Conservation (phyloP, 2,329 filamentous ascomycete species). For the Exophiala alcalophila region DNA sequence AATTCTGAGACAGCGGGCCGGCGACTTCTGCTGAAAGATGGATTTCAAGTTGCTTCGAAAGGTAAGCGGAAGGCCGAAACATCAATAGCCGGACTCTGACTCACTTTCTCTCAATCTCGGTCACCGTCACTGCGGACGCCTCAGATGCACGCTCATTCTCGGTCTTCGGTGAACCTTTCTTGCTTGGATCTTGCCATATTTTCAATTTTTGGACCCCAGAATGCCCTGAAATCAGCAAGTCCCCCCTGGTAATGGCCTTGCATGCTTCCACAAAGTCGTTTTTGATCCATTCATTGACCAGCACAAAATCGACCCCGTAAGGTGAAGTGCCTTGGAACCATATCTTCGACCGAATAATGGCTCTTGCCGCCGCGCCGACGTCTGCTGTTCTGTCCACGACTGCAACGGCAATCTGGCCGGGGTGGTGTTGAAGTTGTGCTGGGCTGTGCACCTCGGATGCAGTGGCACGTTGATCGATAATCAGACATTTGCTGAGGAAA, state of each 20-base stretch:
- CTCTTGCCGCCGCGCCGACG: not conserved
- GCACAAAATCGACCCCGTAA: not conserved
- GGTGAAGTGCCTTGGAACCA: constrained; percentile 1
- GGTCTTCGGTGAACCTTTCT: too few species aligned
- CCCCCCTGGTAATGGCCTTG: too few species aligned
- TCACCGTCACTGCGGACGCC: too few species aligned
- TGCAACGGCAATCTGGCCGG: not conserved
- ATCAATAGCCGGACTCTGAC: too few species aligned
- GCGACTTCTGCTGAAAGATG: not conserved
- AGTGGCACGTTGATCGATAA: too few species aligned
- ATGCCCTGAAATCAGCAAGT: not conserved
- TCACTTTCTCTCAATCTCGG: too few species aligned
- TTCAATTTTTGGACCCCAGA: not conserved
- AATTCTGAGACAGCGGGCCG: not conserved
- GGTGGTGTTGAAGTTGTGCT: too few species aligned
- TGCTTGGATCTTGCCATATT: too few species aligned
- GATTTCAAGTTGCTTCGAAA: not conserved
- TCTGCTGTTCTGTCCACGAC: constrained; percentile 1
- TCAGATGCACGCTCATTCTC: too few species aligned
- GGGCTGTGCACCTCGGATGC: too few species aligned
- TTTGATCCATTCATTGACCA: constrained; percentile 1
- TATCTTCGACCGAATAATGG: not conserved
- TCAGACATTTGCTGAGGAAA: too few species aligned
- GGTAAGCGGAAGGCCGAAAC: too few species aligned
- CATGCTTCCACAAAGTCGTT: not conserved